Evolutionary conservation across 192 early-diverging fungal genomes (phyloP).

Genomic region (Lobosporangium transversale): DNA sequence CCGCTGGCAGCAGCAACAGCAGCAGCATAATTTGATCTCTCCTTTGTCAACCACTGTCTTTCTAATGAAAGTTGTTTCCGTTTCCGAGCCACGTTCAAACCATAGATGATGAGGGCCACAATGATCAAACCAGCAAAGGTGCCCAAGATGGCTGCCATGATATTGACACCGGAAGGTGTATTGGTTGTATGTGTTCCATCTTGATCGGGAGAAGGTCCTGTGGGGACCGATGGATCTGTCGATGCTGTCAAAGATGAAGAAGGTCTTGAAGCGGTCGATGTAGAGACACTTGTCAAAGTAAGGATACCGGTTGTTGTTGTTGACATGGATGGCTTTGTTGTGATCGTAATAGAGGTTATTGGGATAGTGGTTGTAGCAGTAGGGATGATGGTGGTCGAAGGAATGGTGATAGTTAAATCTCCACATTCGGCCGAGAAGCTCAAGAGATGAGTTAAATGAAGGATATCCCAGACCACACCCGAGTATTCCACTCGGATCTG

Average conservation of each 20-base stretch:
- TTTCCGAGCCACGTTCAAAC: background rate
- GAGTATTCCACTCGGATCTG: conserved; percentile 7
- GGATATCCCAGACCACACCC: background rate
- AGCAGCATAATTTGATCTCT: background rate
- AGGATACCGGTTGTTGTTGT: background rate
- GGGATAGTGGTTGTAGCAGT: background rate
- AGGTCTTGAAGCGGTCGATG: background rate
- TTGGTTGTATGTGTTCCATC: background rate
- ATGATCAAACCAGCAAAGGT: background rate
- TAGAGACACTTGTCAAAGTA: background rate
- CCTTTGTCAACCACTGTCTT: background rate
- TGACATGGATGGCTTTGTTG: background rate
- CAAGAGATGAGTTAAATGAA: conserved; percentile 5
- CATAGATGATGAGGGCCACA: background rate
- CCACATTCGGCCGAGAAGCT: background rate
- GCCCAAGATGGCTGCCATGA: background rate
- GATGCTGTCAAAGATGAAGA: background rate
- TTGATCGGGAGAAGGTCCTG: background rate
- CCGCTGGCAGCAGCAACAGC: too few species aligned
- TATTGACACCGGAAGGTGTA: background rate
- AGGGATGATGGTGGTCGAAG: background rate
- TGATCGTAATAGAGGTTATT: background rate
- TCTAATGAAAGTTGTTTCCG: background rate
- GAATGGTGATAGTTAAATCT: background rate
- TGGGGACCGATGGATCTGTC: background rate